These are phyloP conservation scores for Cyclotella kingstonii DNA, from an alignment of 108 stramenopile species.

Conservation along the genomic window DNA sequence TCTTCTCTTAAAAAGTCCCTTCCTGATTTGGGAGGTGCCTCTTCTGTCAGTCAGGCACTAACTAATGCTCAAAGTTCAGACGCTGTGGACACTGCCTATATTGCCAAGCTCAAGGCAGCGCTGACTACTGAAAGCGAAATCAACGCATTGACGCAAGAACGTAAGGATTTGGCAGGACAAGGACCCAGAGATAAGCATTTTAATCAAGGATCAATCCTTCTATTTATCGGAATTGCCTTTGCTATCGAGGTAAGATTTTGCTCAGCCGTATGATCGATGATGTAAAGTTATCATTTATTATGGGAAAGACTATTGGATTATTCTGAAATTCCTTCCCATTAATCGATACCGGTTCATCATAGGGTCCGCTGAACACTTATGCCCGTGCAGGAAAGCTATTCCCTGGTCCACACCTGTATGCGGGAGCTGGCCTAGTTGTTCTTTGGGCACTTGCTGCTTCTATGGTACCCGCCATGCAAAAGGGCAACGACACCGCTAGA, in stretches of 20 bases:
- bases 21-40: slow-evolving; percentile 52
- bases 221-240: slow-evolving; percentile 89
- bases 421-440: slow-evolving; percentile 91
- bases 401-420: slow-evolving; percentile 97
- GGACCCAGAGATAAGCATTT: slow-evolving; percentile 88
- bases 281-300: background rate
- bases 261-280: no score
- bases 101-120: slow-evolving; percentile 52
- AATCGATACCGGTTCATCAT: background rate
- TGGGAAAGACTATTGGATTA: background rate
- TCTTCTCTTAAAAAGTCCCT: slow-evolving; percentile 60
- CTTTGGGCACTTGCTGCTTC: slow-evolving; percentile 91
- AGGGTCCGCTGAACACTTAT: slow-evolving; percentile 96
- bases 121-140: slow-evolving; percentile 63
- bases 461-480: slow-evolving; percentile 94
- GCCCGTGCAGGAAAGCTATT: slow-evolving; percentile 96
- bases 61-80: slow-evolving; percentile 53
- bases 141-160: slow-evolving; percentile 64
- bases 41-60: slow-evolving; percentile 45
- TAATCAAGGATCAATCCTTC: slow-evolving; percentile 80
- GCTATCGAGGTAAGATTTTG: slow-evolving; percentile 82
- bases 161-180: slow-evolving; percentile 70
- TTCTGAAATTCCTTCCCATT: slow-evolving; percentile 3
- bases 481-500: slow-evolving; percentile 95
- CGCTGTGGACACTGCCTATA: slow-evolving; percentile 42